A percentile compares a stretch with the other conserved stretches of the same genome.
Conservation (phyloP, 495 filamentous ascomycete species). For the Xylaria nigripes region DNA sequence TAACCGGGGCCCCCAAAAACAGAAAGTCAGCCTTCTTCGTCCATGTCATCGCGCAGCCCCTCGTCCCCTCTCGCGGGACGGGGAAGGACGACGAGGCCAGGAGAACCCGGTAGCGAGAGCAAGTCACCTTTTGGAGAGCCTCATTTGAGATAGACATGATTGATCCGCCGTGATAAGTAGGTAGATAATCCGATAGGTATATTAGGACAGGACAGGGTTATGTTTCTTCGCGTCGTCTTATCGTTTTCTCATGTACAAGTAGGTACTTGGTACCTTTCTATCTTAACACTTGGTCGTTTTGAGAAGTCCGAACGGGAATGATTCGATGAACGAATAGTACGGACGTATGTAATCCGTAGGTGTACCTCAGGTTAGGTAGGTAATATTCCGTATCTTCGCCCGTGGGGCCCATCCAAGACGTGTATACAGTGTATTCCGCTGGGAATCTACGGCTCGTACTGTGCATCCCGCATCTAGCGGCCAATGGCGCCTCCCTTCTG, state of each 20-base stretch:
- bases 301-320: too few relatives aligned
- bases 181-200: not conserved
- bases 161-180: too few relatives aligned
- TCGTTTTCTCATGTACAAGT: too few relatives aligned
- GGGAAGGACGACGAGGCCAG: too few relatives aligned
- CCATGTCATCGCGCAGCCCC: not conserved
- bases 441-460: too few relatives aligned
- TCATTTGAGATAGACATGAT: constrained; percentile 93
- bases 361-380: too few relatives aligned
- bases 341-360: too few relatives aligned
- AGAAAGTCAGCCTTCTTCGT: not conserved
- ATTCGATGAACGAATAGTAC: not conserved
- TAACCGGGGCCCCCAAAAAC: not conserved
- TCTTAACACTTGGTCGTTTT: not conserved
- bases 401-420: not conserved
- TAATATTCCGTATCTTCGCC: constrained; percentile 1
- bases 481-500: too few relatives aligned
- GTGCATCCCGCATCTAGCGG: too few relatives aligned
- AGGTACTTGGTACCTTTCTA: too few relatives aligned
- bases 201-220: too few relatives aligned
- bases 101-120: not conserved
- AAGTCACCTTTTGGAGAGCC: constrained; percentile 77
- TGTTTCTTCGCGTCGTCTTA: not conserved
- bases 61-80: not conserved
- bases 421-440: not conserved